phyloP scores from a whole-genome alignment of 306 rosid genomes.

The Macrotyloma uniflorum region DNA sequence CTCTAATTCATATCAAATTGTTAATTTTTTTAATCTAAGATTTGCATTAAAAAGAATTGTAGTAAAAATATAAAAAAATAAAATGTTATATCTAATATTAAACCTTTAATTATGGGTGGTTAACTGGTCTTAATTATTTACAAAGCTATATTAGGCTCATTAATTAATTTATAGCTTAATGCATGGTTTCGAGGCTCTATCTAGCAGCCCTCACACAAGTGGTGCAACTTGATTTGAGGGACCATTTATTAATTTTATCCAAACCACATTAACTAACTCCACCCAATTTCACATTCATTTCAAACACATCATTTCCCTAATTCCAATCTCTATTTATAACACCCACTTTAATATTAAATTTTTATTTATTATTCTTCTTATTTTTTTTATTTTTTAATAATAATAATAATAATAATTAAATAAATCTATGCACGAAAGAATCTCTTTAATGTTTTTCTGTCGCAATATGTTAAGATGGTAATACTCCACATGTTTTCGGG shows the following conservation, averaged over 20 bases:
- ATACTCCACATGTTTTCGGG: neutral
- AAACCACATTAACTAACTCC: neutral
- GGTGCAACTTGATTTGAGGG: slow-evolving; percentile 18
- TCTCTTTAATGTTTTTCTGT: neutral
- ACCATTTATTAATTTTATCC: neutral
- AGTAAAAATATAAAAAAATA: no score
- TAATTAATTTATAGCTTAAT: no score
- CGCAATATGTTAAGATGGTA: neutral
- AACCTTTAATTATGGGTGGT: no score
- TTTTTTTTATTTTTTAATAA: neutral
- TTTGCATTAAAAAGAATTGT: no score
- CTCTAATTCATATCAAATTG: no score
- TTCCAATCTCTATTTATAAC: neutral
- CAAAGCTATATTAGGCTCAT: no score
- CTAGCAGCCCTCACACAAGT: slow-evolving; percentile 14
- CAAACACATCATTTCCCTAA: neutral
- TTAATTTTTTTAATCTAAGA: no score
- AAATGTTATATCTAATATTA: no score
- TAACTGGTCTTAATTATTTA: no score
- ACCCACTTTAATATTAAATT: neutral
- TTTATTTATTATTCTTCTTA: neutral
- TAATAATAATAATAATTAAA: no score
- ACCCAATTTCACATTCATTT: neutral
- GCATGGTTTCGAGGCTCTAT: neutral
- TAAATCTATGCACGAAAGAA: no score